Percentiles rank a stretch among this genome's conserved stretches.
Conservation (phyloP, 495 filamentous ascomycete genomes). For the Aspergillus baeticus region DNA sequence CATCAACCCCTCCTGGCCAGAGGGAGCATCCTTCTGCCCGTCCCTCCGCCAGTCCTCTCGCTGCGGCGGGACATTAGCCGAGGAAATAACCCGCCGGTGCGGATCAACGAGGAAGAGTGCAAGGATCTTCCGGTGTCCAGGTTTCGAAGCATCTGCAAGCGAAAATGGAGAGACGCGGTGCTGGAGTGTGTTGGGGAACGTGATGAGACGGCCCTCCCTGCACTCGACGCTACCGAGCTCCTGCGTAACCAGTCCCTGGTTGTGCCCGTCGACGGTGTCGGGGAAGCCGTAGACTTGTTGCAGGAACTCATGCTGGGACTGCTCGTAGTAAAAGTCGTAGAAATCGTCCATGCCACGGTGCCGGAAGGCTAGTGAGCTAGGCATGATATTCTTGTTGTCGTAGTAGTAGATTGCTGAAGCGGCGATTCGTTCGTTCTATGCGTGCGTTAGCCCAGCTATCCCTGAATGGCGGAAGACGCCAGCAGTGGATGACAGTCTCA, state of each 20-base stretch:
- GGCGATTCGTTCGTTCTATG: slow-evolving; percentile 48
- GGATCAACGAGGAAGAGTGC: slow-evolving; percentile 56
- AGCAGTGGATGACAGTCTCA: no score
- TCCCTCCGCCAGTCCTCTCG: slow-evolving; percentile 31
- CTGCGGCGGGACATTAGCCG: slow-evolving; percentile 53
- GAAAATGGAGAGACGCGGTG: slow-evolving; percentile 48
- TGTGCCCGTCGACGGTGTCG: not conserved
- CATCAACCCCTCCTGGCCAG: slow-evolving; percentile 31
- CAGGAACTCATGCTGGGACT: slow-evolving; percentile 17
- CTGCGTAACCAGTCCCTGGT: slow-evolving; percentile 13
- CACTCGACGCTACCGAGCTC: slow-evolving; percentile 28
- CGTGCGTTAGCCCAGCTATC: no score
- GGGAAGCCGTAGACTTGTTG: slow-evolving; percentile 23
- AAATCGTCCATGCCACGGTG: slow-evolving; percentile 20
- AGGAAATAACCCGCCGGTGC: slow-evolving; percentile 41
- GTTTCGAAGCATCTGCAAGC: slow-evolving; percentile 44
- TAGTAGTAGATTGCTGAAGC: slow-evolving; percentile 59
- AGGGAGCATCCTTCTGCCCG: slow-evolving; percentile 22
- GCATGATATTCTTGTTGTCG: slow-evolving; percentile 55
- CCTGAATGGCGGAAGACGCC: no score
- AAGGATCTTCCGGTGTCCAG: slow-evolving; percentile 51
- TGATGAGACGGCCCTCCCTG: slow-evolving; percentile 19
- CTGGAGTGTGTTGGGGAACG: slow-evolving; percentile 35
- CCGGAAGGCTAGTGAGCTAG: slow-evolving; percentile 43
- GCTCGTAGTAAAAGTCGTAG: slow-evolving; percentile 6